Percentiles rank a stretch among this genome's conserved stretches.
phyloP scores from a whole-genome alignment of 164 flowering plant genomes.

The Nymphaea colorata region DNA sequence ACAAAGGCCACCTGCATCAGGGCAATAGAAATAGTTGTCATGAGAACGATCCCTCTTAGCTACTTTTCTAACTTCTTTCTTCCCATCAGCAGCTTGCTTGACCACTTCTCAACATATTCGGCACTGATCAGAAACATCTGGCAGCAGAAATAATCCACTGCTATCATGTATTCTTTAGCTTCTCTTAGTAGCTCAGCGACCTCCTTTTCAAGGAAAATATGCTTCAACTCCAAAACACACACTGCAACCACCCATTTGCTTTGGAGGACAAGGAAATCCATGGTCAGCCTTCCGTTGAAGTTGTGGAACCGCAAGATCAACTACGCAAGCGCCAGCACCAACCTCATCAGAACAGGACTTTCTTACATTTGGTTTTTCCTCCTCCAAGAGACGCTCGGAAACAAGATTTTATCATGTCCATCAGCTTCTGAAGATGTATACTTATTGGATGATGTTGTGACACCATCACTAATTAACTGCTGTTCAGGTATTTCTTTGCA shows the following conservation, averaged over 20 bases:
- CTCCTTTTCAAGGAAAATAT: slow-evolving; percentile 3
- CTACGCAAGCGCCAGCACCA: too few relatives aligned
- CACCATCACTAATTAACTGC: not conserved
- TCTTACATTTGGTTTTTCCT: too few relatives aligned
- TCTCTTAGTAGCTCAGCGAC: slow-evolving; percentile 28
- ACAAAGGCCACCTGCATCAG: slow-evolving; percentile 39
- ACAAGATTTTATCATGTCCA: too few relatives aligned
- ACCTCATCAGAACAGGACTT: not conserved
- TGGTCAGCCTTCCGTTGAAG: slow-evolving; percentile 5
- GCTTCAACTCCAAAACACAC: slow-evolving; percentile 6
- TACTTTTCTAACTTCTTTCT: slow-evolving; percentile 25
- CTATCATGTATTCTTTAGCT: slow-evolving; percentile 27
- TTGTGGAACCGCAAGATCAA: not conserved
- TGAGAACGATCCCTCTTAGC: slow-evolving; percentile 45
- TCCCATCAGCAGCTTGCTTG: slow-evolving; percentile 9
- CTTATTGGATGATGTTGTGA: too few relatives aligned
- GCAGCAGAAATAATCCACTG: slow-evolving; percentile 9
- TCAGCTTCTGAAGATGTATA: too few relatives aligned
- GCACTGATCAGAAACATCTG: slow-evolving; percentile 5
- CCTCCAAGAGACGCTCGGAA: too few relatives aligned
- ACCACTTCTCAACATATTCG: slow-evolving; percentile 32
- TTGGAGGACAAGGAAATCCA: slow-evolving; percentile 8
- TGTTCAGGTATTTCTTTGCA: slow-evolving; percentile 10
- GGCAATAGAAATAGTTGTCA: slow-evolving; percentile 64
- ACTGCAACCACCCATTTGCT: slow-evolving; percentile 11